A percentile compares a stretch with the other conserved stretches of the same genome.
These are phyloP conservation scores for Polyporus tsugae DNA, from an alignment of 1,284 basidiomycete species.

Conservation along the genomic window DNA sequence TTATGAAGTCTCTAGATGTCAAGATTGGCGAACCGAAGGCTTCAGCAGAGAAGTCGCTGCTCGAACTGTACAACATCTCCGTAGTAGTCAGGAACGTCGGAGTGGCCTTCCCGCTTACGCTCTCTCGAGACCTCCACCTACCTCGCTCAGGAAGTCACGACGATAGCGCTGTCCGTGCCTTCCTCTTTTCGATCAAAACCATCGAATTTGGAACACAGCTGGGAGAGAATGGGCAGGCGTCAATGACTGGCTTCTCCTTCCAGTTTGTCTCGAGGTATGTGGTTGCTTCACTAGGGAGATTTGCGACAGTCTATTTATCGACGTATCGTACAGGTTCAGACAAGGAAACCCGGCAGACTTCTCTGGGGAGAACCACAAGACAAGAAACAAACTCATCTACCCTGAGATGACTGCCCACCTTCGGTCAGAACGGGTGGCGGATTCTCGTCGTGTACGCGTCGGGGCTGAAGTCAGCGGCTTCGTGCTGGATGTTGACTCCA, in stretches of 20 bases:
- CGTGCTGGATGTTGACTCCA: slow-evolving; percentile 84
- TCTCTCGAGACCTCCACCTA: slow-evolving; percentile 60
- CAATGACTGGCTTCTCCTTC: slow-evolving; percentile 77
- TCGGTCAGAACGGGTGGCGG: slow-evolving; percentile 60
- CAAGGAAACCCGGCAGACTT: slow-evolving; percentile 78
- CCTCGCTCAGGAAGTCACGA: slow-evolving; percentile 47
- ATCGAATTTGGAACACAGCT: slow-evolving; percentile 77
- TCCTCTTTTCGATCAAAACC: slow-evolving; percentile 83
- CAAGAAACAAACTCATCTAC: slow-evolving; percentile 80
- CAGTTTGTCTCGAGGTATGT: slow-evolving; percentile 83
- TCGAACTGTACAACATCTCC: slow-evolving; percentile 71
- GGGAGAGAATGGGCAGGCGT: slow-evolving; percentile 82
- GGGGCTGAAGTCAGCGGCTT: slow-evolving; percentile 87
- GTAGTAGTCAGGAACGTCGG: slow-evolving; percentile 79
- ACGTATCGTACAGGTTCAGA: slow-evolving; percentile 65
- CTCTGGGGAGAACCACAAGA: slow-evolving; percentile 71
- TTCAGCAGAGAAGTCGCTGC: slow-evolving; percentile 59
- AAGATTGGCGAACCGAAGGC: slow-evolving; percentile 52
- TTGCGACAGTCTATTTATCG: slow-evolving; percentile 10
- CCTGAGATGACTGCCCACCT: slow-evolving; percentile 84
- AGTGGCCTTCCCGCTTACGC: slow-evolving; percentile 82
- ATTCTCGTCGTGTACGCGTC: slow-evolving; percentile 68
- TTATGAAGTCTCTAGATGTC: slow-evolving; percentile 79
- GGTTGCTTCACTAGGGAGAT: background rate
- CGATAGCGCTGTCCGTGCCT: slow-evolving; percentile 70